Conservation (phyloP, 352 stramenopile genomes). For the Elongisporangium senticosum region DNA sequence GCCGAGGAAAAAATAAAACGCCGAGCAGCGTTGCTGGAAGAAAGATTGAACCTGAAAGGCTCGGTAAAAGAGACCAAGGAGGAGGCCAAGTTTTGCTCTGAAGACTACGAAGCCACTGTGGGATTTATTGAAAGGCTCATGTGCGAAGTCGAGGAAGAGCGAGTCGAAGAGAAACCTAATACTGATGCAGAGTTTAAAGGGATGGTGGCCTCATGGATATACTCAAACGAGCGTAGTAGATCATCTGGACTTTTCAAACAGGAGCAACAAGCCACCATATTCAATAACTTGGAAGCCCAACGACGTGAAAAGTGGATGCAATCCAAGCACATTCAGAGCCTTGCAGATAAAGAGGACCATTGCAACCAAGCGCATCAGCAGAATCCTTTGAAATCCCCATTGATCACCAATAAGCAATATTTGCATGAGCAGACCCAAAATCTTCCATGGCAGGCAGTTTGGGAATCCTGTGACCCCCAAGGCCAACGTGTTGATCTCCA, state of each 20-base stretch:
- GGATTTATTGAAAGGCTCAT: constrained; percentile 44
- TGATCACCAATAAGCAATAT: constrained; percentile 10
- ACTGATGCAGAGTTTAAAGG: constrained; percentile 5
- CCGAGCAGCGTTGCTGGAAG: constrained; percentile 14
- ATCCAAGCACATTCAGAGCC: constrained; percentile 23
- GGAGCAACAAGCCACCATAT: constrained; percentile 1
- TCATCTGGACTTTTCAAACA: not conserved
- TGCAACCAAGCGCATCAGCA: not conserved
- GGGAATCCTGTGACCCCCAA: constrained; percentile 1
- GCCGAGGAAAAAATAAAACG: constrained; percentile 15
- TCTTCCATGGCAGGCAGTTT: constrained; percentile 23
- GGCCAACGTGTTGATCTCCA: no score
- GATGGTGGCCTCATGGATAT: constrained; percentile 22
- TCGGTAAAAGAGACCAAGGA: constrained; percentile 3
- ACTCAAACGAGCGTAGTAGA: constrained; percentile 10
- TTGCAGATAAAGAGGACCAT: constrained; percentile 6
- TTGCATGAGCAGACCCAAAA: constrained; percentile 11
- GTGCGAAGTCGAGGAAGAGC: constrained; percentile 16
- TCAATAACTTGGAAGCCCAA: constrained; percentile 11
- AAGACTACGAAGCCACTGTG: constrained; percentile 48
- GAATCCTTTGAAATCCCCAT: constrained; percentile 6
- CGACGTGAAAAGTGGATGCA: constrained; percentile 34
- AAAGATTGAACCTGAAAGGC: constrained; percentile 7
- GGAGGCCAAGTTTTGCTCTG: constrained; percentile 16
- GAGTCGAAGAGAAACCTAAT: not conserved